Conservation (phyloP, 2,329 filamentous ascomycete species). For the Stemphylium lycopersici region DNA sequence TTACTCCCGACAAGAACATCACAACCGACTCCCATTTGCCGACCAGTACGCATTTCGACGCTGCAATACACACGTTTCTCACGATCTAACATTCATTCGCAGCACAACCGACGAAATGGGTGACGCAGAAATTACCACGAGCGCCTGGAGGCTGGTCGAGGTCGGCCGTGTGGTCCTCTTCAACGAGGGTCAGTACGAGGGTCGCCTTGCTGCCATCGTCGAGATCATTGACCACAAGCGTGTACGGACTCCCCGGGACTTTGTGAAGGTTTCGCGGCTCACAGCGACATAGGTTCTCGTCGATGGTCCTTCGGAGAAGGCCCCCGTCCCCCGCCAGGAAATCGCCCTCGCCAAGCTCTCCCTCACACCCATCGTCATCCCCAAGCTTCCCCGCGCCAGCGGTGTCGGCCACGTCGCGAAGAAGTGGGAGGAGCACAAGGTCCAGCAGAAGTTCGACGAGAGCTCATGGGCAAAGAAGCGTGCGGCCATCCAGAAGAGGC, state of each 20-base stretch:
- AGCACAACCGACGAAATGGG: conserved; percentile 54
- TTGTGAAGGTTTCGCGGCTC: conserved; percentile 33
- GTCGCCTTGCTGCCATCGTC: conserved; percentile 91
- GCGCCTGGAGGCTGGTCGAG: conserved; percentile 86
- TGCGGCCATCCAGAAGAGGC: conserved; percentile 82
- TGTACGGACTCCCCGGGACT: conserved; percentile 69
- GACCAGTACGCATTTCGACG: conserved; percentile 47
- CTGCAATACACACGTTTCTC: conserved; percentile 25
- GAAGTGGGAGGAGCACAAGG: conserved; percentile 87
- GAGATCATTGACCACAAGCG: conserved; percentile 99
- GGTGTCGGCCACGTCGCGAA: conserved; percentile 84
- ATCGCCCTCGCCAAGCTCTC: conserved; percentile 81
- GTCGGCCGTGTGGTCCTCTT: conserved; percentile 96
- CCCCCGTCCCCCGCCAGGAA: conserved; percentile 85
- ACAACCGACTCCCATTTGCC: conserved; percentile 46
- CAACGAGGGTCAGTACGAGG: conserved; percentile 78
- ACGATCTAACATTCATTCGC: conserved; percentile 33
- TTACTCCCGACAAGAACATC: conserved; percentile 38
- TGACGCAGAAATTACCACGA: conserved; percentile 57
- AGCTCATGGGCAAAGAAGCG: conserved; percentile 95
- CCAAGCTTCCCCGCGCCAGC: conserved; percentile 82
- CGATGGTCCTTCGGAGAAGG: conserved; percentile 86
- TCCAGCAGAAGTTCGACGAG: conserved; percentile 92
- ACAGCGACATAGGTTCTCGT: conserved; percentile 76
- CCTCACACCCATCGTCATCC: conserved; percentile 87